Percentiles rank a stretch among this genome's conserved stretches.
These are phyloP conservation scores for Apiospora malaysiana DNA, from an alignment of 2,329 filamentous ascomycete genomes.

Conservation along the genomic window DNA sequence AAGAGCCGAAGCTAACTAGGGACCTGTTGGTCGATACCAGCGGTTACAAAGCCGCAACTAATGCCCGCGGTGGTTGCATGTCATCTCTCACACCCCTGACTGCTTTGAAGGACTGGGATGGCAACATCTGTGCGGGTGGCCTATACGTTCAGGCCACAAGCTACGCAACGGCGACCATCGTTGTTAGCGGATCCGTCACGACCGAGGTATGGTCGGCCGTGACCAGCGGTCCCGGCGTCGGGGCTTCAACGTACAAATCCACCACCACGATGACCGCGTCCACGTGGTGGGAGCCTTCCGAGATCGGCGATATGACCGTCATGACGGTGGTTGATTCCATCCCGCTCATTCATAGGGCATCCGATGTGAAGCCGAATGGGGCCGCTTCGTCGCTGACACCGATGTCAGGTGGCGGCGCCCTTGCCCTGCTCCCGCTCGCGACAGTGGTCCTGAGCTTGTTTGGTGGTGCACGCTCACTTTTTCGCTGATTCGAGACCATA, in stretches of 20 bases:
- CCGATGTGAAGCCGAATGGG: background rate
- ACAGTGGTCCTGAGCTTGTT: background rate
- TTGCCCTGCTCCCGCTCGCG: background rate
- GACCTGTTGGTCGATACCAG: background rate
- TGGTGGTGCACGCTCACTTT: background rate
- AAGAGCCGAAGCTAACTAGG: background rate
- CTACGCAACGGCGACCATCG: background rate
- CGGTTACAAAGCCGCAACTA: background rate
- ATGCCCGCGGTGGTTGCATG: background rate
- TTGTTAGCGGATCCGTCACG: background rate
- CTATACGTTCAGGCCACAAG: background rate
- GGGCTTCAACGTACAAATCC: too few relatives aligned
- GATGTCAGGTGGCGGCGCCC: background rate
- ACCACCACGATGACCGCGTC: background rate
- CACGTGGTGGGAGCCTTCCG: background rate
- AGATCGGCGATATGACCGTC: background rate
- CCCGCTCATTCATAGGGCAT: background rate
- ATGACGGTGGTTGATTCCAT: background rate
- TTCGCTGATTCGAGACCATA: background rate
- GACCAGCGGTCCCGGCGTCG: background rate
- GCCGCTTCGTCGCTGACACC: background rate
- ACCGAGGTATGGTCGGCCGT: background rate
- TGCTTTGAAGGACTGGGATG: background rate
- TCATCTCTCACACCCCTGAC: background rate
- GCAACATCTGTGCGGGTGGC: background rate